These are phyloP conservation scores for Lasiosphaeria miniovina DNA, from an alignment of 495 filamentous ascomycete genomes.

Conservation along the genomic window DNA sequence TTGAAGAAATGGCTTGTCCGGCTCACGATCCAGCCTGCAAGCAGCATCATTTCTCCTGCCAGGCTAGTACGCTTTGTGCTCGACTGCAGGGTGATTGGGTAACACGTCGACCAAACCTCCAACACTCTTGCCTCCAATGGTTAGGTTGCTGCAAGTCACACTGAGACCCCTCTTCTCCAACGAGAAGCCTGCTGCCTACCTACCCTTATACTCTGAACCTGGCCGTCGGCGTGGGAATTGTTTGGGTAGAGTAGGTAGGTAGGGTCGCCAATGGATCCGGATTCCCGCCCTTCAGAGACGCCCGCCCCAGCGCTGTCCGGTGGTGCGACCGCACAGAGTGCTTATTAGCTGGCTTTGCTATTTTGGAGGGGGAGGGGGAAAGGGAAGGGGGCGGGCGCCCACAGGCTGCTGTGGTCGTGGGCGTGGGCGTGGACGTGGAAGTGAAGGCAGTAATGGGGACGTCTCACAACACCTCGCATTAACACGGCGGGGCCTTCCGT, in stretches of 20 bases:
- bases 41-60: neutral
- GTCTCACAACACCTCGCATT: conserved; percentile 18
- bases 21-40: conserved; percentile 5
- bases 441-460: conserved; percentile 5
- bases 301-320: neutral
- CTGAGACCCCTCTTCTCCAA: too few relatives aligned
- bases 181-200: too few relatives aligned
- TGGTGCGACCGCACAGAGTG: too few relatives aligned
- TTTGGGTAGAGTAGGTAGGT: too few relatives aligned
- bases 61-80: conserved; percentile 7
- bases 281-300: too few relatives aligned
- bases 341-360: too few relatives aligned
- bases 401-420: neutral
- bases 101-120: conserved; percentile 4
- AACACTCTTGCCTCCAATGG: neutral
- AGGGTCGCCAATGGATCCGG: too few relatives aligned
- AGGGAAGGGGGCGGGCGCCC: neutral
- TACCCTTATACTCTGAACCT: too few relatives aligned
- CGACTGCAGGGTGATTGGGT: conserved; percentile 5
- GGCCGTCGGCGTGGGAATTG: too few relatives aligned
- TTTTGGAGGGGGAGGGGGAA: neutral
- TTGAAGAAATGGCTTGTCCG: conserved; percentile 2
- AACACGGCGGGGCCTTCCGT: conserved; percentile 10
- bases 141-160: too few relatives aligned
- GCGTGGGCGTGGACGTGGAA: neutral